These are phyloP conservation scores for Ustilago vetiveriae DNA, from an alignment of 1,284 basidiomycete species.

Conservation along the genomic window DNA sequence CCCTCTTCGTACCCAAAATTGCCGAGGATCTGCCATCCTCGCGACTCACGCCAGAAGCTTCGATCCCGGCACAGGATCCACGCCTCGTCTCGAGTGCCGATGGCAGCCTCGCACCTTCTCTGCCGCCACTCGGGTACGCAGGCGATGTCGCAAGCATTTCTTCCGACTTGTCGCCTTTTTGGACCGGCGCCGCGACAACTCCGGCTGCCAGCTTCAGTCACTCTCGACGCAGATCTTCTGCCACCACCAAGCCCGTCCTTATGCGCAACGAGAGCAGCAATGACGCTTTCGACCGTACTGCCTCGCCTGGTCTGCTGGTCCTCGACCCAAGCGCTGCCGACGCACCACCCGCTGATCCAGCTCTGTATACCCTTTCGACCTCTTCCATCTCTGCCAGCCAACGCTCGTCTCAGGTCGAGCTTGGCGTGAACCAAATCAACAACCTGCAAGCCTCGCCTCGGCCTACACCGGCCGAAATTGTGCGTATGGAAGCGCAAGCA, in stretches of 20 bases:
- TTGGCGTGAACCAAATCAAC: background rate
- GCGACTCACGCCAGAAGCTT: constrained; percentile 15
- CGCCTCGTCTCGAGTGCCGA: background rate
- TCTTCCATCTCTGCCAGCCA: constrained; percentile 3
- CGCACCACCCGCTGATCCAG: constrained; percentile 26
- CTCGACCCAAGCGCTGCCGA: constrained; percentile 25
- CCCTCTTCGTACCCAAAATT: constrained; percentile 51
- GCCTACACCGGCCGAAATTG: constrained; percentile 55
- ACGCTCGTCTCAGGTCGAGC: constrained; percentile 6
- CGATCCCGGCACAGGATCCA: background rate
- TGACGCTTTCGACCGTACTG: constrained; percentile 29
- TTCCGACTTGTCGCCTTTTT: constrained; percentile 16
- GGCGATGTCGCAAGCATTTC: constrained; percentile 1
- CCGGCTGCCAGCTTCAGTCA: background rate
- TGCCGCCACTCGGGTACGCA: constrained; percentile 12
- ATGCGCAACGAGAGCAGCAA: constrained; percentile 36
- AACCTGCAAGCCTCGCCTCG: background rate
- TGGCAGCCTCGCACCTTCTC: constrained; percentile 3
- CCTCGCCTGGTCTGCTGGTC: constrained; percentile 38
- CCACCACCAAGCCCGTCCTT: constrained; percentile 19
- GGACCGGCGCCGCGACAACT: background rate
- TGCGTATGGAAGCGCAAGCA: constrained; percentile 58
- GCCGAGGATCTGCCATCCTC: constrained; percentile 16
- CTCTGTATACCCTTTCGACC: constrained; percentile 26
- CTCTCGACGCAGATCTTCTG: constrained; percentile 27